Percentiles rank a stretch among this genome's conserved stretches.
Conservation (phyloP, 805 yeast genomes). For the Saturnispora dispora region DNA sequence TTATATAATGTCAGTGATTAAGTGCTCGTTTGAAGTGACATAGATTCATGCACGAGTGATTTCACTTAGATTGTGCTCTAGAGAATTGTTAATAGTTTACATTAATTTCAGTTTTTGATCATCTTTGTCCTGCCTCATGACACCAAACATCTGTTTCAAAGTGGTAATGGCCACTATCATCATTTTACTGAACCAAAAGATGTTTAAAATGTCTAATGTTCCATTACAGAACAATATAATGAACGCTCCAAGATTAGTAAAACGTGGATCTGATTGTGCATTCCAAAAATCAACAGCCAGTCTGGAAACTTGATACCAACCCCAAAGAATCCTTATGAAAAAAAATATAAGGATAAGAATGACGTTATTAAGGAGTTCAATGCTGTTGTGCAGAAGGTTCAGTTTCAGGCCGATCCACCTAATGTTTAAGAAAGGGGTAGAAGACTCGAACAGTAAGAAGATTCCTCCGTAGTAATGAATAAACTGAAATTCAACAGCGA, state of each 20-base stretch:
- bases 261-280: slow-evolving; percentile 23
- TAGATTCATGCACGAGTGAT: background rate
- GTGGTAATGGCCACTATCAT: slow-evolving; percentile 29
- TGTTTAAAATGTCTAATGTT: slow-evolving; percentile 28
- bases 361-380: slow-evolving; percentile 27
- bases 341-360: slow-evolving; percentile 28
- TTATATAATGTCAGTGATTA: background rate
- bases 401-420: slow-evolving; percentile 32
- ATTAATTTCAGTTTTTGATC: slow-evolving; percentile 26
- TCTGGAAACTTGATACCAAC: slow-evolving; percentile 29
- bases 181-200: slow-evolving; percentile 32
- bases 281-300: slow-evolving; percentile 23
- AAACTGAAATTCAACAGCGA: slow-evolving; percentile 18
- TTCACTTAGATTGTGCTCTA: background rate
- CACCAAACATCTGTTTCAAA: slow-evolving; percentile 25
- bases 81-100: slow-evolving; percentile 11
- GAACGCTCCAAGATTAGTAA: slow-evolving; percentile 19
- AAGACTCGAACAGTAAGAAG: slow-evolving; percentile 29
- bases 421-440: slow-evolving; percentile 30
- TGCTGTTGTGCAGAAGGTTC: slow-evolving; percentile 19
- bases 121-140: slow-evolving; percentile 15
- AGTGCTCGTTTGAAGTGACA: background rate
- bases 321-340: slow-evolving; percentile 30
- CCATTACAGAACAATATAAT: slow-evolving; percentile 26
- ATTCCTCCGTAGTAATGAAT: slow-evolving; percentile 29